A percentile compares a stretch with the other conserved stretches of the same genome.
These are phyloP conservation scores for Didymella lethalis DNA, from an alignment of 2,329 filamentous ascomycete genomes.

Conservation along the genomic window DNA sequence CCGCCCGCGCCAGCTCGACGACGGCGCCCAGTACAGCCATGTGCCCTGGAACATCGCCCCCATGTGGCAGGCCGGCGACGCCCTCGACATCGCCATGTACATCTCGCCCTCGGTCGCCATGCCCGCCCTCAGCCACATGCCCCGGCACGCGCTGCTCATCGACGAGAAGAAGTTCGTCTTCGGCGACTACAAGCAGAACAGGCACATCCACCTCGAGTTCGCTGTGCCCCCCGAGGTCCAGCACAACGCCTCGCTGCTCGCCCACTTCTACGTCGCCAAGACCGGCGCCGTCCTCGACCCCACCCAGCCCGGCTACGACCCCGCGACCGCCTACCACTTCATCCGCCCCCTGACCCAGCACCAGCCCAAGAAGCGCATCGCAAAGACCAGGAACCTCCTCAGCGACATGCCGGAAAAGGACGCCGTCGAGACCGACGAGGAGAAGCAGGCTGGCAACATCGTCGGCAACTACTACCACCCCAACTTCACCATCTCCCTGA, in stretches of 20 bases:
- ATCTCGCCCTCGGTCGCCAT: conserved; percentile 78
- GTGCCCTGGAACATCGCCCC: conserved; percentile 79
- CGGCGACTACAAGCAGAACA: conserved; percentile 79
- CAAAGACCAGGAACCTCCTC: conserved; percentile 87
- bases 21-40: conserved; percentile 65
- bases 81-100: conserved; percentile 84
- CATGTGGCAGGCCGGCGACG: conserved; percentile 83
- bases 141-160: conserved; percentile 75
- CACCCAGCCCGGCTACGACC: conserved; percentile 73
- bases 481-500: conserved; percentile 87
- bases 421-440: conserved; percentile 59
- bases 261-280: conserved; percentile 88
- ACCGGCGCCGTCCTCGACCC: conserved; percentile 81
- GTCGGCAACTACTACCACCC: conserved; percentile 92
- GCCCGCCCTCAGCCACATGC: conserved; percentile 69
- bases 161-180: conserved; percentile 81
- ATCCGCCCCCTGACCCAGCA: conserved; percentile 87
- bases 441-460: conserved; percentile 67
- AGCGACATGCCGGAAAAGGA: conserved; percentile 57
- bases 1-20: conserved; percentile 56
- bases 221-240: conserved; percentile 80
- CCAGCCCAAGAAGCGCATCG: conserved; percentile 86
- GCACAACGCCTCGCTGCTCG: conserved; percentile 92
- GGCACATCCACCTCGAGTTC: conserved; percentile 79
- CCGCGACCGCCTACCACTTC: conserved; percentile 81